Evolutionary conservation across 305 asterid genomes (phyloP), one percentile per base, ranked within the genome.

Genomic region (Solanum chacoense): DNA sequence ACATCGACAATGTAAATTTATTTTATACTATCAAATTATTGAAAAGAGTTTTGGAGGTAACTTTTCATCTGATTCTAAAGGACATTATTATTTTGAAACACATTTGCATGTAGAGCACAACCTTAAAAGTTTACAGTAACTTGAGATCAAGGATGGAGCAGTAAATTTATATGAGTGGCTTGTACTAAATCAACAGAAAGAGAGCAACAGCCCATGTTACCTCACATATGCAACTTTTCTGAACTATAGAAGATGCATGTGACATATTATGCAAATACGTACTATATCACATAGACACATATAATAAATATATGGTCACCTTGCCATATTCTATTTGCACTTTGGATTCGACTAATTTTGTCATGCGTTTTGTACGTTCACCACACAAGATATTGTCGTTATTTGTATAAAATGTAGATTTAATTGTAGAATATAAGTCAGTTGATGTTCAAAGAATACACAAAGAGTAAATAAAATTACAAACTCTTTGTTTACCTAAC

Each of bases 371-470:
- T 79, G 85, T 79, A 38, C 35, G 9, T 69, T 13, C 59, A 77
- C 59, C 34, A 77, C 34, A 77, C 34, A 38, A 24, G 22, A n/a
- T 37, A 38, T 20, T 7, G 26, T 59, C 26, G 69, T 18, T 59
- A 20, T 59, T 59, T 59, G 69, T 59, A 59, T 22, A 59, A 22
- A 78, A 83, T 18, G 87, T 36, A 8, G 24, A 87, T 65, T 38
- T 63, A 45, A 29, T 77, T 89, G 89, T 91, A 69, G 90, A 89
- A 73, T 45, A 89, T 45, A 38, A 85, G 59, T 65, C 29, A 50
- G 42, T 50, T 31, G 63, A 13, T 88, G 89, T 87, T 87, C 80
- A 89, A 91, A 91, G 91, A 91, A 89, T 91, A 85, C 90, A 75
- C 42, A 1, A 34, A 55, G 59, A 63, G 74, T 67, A 37, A 45